Conservation (phyloP, 352 stramenopile genomes). For the Bremia lactucae region DNA sequence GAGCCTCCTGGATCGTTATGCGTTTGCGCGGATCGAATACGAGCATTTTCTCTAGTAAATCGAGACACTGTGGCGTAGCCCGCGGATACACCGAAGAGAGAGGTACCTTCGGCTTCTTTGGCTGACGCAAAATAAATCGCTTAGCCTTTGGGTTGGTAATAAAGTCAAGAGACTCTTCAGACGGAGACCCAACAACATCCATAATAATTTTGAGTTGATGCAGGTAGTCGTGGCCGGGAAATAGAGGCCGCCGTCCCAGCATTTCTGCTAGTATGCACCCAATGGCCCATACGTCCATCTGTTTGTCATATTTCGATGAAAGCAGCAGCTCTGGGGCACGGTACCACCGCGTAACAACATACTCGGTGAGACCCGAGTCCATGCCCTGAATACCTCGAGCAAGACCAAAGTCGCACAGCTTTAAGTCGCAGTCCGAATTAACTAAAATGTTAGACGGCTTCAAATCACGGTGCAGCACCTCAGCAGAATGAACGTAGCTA, state of each 20-base stretch:
- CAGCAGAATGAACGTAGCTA: slow-evolving; percentile 69
- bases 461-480: slow-evolving; percentile 68
- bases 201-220: slow-evolving; percentile 87
- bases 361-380: slow-evolving; percentile 80
- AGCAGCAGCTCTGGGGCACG: slow-evolving; percentile 86
- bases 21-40: slow-evolving; percentile 86
- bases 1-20: slow-evolving; percentile 68
- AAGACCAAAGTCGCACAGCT: slow-evolving; percentile 73
- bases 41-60: slow-evolving; percentile 90
- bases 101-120: slow-evolving; percentile 77
- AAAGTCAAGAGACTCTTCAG: slow-evolving; percentile 74
- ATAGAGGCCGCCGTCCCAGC: slow-evolving; percentile 73
- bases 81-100: slow-evolving; percentile 81
- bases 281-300: slow-evolving; percentile 84
- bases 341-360: slow-evolving; percentile 90
- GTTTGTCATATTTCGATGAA: slow-evolving; percentile 85
- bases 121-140: slow-evolving; percentile 79
- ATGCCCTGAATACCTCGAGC: slow-evolving; percentile 62
- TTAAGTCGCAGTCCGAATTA: slow-evolving; percentile 75
- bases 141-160: slow-evolving; percentile 86
- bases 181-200: slow-evolving; percentile 75
- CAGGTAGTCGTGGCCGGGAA: slow-evolving; percentile 80
- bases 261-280: slow-evolving; percentile 83
- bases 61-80: slow-evolving; percentile 68
- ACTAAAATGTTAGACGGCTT: slow-evolving; percentile 77